These are phyloP conservation scores for Neonothopanus nambi DNA, from an alignment of 1,284 basidiomycete species.

Conservation along the genomic window DNA sequence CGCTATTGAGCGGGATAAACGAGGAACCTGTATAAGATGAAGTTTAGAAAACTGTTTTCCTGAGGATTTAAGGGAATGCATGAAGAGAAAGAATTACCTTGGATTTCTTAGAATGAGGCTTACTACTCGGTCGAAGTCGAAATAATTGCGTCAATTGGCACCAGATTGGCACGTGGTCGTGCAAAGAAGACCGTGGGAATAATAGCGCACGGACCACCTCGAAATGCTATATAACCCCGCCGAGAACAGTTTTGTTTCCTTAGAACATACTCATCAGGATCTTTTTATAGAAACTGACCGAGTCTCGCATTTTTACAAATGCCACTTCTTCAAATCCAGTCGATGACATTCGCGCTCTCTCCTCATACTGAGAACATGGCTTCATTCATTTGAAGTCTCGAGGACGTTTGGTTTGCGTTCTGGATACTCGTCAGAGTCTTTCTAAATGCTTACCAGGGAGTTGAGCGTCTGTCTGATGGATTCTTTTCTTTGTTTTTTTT, in stretches of 20 bases:
- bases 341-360: conserved; percentile 72
- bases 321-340: conserved; percentile 78
- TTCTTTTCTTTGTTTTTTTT: not conserved
- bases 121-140: not conserved
- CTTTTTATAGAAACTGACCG: conserved; percentile 89
- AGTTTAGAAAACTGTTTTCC: conserved; percentile 3
- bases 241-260: conserved; percentile 33
- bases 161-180: too few relatives aligned
- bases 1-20: conserved; percentile 15
- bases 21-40: conserved; percentile 3
- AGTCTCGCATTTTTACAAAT: conserved; percentile 87
- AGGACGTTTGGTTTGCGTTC: conserved; percentile 1
- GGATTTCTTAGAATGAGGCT: not conserved
- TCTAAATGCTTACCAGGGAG: not conserved
- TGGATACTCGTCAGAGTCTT: not conserved
- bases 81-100: conserved; percentile 1
- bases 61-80: not conserved
- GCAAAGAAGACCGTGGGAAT: too few relatives aligned
- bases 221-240: conserved; percentile 37
- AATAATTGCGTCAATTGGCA: conserved; percentile 6
- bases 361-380: conserved; percentile 78
- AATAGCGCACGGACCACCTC: not conserved
- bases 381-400: conserved; percentile 6
- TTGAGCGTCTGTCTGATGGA: conserved; percentile 2
- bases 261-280: conserved; percentile 88